Evolutionary conservation across 192 early-diverging fungal genomes (phyloP).

Genomic region (Mortierella alpina): DNA sequence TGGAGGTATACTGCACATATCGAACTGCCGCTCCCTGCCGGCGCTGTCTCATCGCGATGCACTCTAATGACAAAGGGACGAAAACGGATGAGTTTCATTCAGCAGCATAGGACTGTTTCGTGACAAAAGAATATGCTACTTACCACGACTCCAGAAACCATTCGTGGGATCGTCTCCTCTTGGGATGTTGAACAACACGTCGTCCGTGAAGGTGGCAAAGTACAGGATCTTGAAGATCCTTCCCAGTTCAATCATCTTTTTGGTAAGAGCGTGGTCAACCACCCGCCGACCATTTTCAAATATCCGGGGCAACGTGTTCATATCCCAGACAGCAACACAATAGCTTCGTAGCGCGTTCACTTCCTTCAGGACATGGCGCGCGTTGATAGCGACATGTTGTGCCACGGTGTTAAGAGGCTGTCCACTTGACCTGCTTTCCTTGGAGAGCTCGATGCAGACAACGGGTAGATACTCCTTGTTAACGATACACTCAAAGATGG

Average conservation of each 20-base stretch:
- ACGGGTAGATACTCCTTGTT: slow-evolving; percentile 79
- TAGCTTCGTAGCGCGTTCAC: slow-evolving; percentile 70
- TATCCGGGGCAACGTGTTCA: slow-evolving; percentile 69
- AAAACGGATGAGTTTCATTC: neutral
- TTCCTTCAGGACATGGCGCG: slow-evolving; percentile 58
- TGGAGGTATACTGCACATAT: slow-evolving; percentile 43
- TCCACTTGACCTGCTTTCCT: slow-evolving; percentile 22
- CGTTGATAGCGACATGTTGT: slow-evolving; percentile 52
- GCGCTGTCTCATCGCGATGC: slow-evolving; percentile 30
- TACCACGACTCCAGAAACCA: slow-evolving; percentile 60
- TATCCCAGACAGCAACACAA: slow-evolving; percentile 65
- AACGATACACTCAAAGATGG: slow-evolving; percentile 71
- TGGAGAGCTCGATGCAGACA: slow-evolving; percentile 61
- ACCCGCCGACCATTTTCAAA: slow-evolving; percentile 71
- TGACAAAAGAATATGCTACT: neutral
- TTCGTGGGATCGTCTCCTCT: slow-evolving; percentile 47
- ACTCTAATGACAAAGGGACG: slow-evolving; percentile 15
- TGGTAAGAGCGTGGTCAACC: slow-evolving; percentile 72
- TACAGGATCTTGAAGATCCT: slow-evolving; percentile 62
- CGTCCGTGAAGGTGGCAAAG: slow-evolving; percentile 67
- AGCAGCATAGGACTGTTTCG: neutral
- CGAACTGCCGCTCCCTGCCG: slow-evolving; percentile 24
- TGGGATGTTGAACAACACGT: slow-evolving; percentile 69
- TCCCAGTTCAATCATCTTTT: slow-evolving; percentile 70
- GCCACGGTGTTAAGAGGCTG: slow-evolving; percentile 30